A percentile compares a stretch with the other conserved stretches of the same genome.
Conservation (phyloP, 129 eudicot genomes). For the Artemisia argyi region DNA sequence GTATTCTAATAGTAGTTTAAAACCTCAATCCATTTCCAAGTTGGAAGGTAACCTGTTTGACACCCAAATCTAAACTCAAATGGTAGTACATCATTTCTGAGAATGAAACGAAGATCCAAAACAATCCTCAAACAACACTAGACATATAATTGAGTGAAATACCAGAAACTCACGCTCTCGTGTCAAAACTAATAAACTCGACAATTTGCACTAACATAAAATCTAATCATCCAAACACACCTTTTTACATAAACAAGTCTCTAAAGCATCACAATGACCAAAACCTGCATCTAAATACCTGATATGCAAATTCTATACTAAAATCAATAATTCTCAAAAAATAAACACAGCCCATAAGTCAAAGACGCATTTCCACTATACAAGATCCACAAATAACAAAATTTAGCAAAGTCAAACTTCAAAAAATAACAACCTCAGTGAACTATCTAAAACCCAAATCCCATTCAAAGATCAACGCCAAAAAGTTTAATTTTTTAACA, state of each 20-base stretch:
- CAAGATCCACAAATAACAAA: neutral
- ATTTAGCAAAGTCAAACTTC: conserved; percentile 2
- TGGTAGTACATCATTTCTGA: neutral
- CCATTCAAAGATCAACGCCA: neutral
- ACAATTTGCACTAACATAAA: too few relatives aligned
- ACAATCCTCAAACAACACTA: neutral
- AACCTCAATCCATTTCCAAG: neutral
- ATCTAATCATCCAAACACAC: neutral
- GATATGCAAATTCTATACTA: neutral
- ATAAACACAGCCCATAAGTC: neutral
- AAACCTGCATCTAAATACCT: neutral
- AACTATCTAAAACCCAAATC: conserved; percentile 7
- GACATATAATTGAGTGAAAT: too few relatives aligned
- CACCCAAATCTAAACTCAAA: neutral
- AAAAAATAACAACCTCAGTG: neutral
- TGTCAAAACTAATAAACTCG: too few relatives aligned
- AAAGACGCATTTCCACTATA: neutral
- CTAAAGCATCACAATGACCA: neutral
- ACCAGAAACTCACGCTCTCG: too few relatives aligned
- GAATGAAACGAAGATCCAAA: neutral
- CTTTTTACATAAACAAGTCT: neutral
- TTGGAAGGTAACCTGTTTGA: neutral
- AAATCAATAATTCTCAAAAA: neutral
- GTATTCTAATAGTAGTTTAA: too few relatives aligned
- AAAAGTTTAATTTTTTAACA: neutral